Evolutionary conservation across 331 rosid species (phyloP).

Genomic region (Arachis monticola): DNA sequence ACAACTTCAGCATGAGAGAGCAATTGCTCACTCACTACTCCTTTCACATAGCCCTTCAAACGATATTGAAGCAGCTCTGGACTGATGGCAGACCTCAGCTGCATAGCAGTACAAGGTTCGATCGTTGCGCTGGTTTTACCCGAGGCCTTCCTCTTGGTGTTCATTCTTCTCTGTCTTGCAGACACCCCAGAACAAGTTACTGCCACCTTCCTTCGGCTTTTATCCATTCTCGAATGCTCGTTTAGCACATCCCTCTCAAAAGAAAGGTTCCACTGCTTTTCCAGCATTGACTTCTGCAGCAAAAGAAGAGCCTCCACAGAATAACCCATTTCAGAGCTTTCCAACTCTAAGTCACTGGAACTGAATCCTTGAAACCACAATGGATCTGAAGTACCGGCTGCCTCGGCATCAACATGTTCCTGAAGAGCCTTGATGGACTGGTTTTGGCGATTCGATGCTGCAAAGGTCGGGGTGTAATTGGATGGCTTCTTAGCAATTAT

Average conservation of each 20-base stretch:
- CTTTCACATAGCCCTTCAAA: constrained; percentile 78
- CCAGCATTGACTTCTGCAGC: constrained; percentile 94
- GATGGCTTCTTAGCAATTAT: constrained; percentile 64
- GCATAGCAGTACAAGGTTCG: constrained; percentile 51
- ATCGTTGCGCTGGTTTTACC: constrained; percentile 39
- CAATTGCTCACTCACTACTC: constrained; percentile 67
- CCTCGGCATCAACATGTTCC: constrained; percentile 59
- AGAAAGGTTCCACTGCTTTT: constrained; percentile 95
- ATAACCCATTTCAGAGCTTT: constrained; percentile 58
- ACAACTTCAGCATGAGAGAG: constrained; percentile 93
- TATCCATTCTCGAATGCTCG: constrained; percentile 38
- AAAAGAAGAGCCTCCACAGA: constrained; percentile 87
- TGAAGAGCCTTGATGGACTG: constrained; percentile 71
- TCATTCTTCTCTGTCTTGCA: constrained; percentile 91
- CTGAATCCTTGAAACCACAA: constrained; percentile 43
- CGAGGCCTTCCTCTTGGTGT: constrained; percentile 52
- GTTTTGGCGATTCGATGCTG: constrained; percentile 46
- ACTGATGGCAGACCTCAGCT: constrained; percentile 50
- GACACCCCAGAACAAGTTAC: constrained; percentile 93
- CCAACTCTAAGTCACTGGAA: constrained; percentile 56
- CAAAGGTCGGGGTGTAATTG: constrained; percentile 52
- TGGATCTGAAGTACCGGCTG: constrained; percentile 49
- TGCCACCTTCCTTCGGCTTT: constrained; percentile 46
- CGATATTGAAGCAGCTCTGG: constrained; percentile 65
- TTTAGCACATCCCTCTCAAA: constrained; percentile 55